Evolutionary conservation across 306 rosid species (phyloP), one percentile per base, ranked within the genome.

Genomic region (Luffa acutangula): DNA sequence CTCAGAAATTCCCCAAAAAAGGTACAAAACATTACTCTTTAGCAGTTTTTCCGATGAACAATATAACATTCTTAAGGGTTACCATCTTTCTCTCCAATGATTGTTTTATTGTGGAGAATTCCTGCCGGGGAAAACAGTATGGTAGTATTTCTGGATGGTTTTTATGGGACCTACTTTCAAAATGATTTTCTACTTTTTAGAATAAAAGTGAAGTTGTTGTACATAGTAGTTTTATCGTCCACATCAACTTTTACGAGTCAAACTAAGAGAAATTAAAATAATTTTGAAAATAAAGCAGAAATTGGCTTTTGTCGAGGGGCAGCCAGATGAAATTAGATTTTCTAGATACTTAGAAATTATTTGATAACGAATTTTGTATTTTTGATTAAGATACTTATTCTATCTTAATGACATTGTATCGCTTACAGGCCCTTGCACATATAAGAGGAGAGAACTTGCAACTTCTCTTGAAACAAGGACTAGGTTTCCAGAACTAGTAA

Each of bases 371-470:
- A 6, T 7, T 21, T 20, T 70, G 4, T 41, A 6, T 9, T 42
- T 67, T 67, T 67, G 18, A 39, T 69, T 10, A 74, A 34, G 46
- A 36, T 76, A 56, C 51, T 66, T 41, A 65, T 33, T 58, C 8
- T 3, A 25, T 48, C 81, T 63, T 69, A 42, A 63, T 79, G 48
- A 51, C 17, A 20, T 70, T 11, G 9, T 81, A 71, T 78, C 54
- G 76, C 76, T 43, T 43, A 75, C 81, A 95, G 98, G 98, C 82
- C 80, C 93, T 0, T 85, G 60, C 83, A 87, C 88, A 13, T 95
- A 82, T 85, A 95, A 86, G 86, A 91, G 98, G 89, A 91, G 98
- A 89, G 98, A 94, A 83, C 82, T 94, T 85, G 98, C 98, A 43
- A 94, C 98, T 78, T 94, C 98, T 54, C 70, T 89, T 82, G 96